Evolutionary conservation across 192 early-diverging fungal species (phyloP).

Genomic region (Globomyces pollinis-pini): DNA sequence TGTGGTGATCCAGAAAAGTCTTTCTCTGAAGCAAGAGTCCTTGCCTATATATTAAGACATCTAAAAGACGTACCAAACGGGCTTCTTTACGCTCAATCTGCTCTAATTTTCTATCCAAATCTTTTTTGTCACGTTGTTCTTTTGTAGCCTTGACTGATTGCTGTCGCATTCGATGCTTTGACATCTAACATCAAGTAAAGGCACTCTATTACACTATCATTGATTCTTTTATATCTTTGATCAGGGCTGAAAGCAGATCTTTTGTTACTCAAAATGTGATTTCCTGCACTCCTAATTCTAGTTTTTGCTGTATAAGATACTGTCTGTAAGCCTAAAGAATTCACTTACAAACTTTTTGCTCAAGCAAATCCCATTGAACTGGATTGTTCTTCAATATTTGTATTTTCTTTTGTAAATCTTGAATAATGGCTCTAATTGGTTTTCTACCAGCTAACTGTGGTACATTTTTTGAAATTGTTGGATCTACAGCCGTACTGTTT

Average conservation of each 20-base stretch:
- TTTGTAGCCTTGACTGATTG: slow-evolving; percentile 12
- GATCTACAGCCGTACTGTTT: neutral
- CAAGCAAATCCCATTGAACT: slow-evolving; percentile 46
- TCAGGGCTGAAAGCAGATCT: neutral
- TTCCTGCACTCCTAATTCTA: slow-evolving; percentile 3
- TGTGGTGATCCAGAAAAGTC: slow-evolving; percentile 35
- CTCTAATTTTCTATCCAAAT: neutral
- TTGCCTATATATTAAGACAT: slow-evolving; percentile 5
- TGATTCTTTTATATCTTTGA: neutral
- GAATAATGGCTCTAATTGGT: slow-evolving; percentile 41
- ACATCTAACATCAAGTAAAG: slow-evolving; percentile 4
- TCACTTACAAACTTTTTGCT: slow-evolving; percentile 22
- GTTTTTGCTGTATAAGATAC: slow-evolving; percentile 11
- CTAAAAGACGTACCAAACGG: neutral
- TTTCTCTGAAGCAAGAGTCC: slow-evolving; percentile 22
- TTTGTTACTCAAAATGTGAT: neutral
- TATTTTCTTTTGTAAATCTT: slow-evolving; percentile 40
- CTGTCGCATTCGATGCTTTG: slow-evolving; percentile 10
- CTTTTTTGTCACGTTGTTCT: neutral
- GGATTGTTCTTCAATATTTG: slow-evolving; percentile 42
- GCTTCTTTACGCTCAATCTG: slow-evolving; percentile 7
- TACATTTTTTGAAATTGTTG: slow-evolving; percentile 10
- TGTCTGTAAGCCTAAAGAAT: neutral
- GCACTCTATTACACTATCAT: neutral
- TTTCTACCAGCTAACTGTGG: slow-evolving; percentile 31